Evolutionary conservation across 1,139 yeast species (phyloP).

Genomic region (Debaryomyces subglobosus): DNA sequence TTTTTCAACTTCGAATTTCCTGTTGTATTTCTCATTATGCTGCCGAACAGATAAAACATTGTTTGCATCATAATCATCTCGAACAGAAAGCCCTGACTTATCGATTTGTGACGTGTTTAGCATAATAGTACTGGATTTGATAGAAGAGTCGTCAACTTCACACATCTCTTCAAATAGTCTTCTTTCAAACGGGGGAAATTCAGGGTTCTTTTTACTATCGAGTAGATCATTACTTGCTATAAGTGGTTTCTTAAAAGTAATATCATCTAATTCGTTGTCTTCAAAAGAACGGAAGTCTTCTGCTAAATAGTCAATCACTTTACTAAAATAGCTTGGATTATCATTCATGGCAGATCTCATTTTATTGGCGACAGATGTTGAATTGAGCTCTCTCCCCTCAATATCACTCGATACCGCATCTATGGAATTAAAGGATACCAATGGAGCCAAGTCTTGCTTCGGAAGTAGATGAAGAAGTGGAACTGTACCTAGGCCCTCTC

Average conservation of each 20-base stretch:
- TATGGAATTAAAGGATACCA: slow-evolving; percentile 17
- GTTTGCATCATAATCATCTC: slow-evolving; percentile 17
- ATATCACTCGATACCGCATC: slow-evolving; percentile 11
- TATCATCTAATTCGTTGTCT: slow-evolving; percentile 20
- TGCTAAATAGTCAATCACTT: slow-evolving; percentile 18
- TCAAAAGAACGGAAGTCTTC: slow-evolving; percentile 21
- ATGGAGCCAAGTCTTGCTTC: slow-evolving; percentile 29
- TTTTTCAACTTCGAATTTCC: slow-evolving; percentile 16
- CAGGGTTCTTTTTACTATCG: not conserved
- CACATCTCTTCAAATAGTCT: slow-evolving; percentile 11
- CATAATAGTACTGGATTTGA: slow-evolving; percentile 8
- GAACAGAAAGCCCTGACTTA: slow-evolving; percentile 17
- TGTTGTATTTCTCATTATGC: slow-evolving; percentile 18
- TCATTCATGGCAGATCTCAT: slow-evolving; percentile 15
- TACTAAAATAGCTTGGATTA: slow-evolving; percentile 17
- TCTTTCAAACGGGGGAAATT: slow-evolving; percentile 14
- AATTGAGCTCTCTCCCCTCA: slow-evolving; percentile 2
- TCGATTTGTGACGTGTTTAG: slow-evolving; percentile 9
- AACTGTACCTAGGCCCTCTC: slow-evolving; percentile 28
- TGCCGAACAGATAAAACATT: slow-evolving; percentile 11
- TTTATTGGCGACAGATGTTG: slow-evolving; percentile 4
- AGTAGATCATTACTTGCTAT: not conserved
- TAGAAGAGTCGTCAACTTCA: slow-evolving; percentile 10
- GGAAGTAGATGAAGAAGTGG: slow-evolving; percentile 37
- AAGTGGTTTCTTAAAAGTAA: slow-evolving; percentile 16